These are phyloP conservation scores for Schizophyllum amplum DNA, from an alignment of 1,284 basidiomycete genomes.

Conservation along the genomic window DNA sequence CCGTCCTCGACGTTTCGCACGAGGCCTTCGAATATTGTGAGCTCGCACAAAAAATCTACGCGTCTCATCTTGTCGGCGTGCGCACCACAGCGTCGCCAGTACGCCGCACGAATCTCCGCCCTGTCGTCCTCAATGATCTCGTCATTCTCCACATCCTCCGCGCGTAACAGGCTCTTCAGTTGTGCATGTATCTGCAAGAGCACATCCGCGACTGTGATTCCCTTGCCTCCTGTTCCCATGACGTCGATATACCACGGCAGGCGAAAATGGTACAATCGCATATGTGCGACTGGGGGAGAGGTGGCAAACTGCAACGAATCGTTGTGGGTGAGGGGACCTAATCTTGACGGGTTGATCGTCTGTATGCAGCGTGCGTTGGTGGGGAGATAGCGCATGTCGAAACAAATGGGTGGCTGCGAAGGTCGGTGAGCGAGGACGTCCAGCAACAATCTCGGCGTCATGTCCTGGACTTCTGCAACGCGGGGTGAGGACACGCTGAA, in stretches of 20 bases:
- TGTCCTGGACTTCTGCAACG: not conserved
- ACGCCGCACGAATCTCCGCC: not conserved
- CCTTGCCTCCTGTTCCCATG: slow-evolving; percentile 12
- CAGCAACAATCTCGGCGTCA: not conserved
- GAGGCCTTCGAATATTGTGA: not conserved
- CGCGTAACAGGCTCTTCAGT: not conserved
- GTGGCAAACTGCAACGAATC: not conserved
- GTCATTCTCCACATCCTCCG: not conserved
- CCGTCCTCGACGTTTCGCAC: not conserved
- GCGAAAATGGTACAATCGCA: slow-evolving; percentile 18
- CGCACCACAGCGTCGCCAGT: not conserved
- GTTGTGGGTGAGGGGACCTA: not conserved
- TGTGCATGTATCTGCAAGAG: slow-evolving; percentile 14
- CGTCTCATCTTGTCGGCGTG: not conserved
- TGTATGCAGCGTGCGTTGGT: not conserved
- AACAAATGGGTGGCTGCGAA: not conserved
- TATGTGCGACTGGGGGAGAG: not conserved
- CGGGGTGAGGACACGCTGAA: not conserved
- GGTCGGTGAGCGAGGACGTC: not conserved
- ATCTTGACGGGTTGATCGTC: not conserved
- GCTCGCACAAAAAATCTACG: not conserved
- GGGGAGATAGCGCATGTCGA: not conserved
- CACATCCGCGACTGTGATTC: slow-evolving; percentile 20
- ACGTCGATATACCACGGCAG: slow-evolving; percentile 23
- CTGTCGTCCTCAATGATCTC: not conserved